Evolutionary conservation across 345 rosid species (phyloP), one percentile per base, ranked within the genome.

Genomic region (Rhodamnia rubescens): DNA sequence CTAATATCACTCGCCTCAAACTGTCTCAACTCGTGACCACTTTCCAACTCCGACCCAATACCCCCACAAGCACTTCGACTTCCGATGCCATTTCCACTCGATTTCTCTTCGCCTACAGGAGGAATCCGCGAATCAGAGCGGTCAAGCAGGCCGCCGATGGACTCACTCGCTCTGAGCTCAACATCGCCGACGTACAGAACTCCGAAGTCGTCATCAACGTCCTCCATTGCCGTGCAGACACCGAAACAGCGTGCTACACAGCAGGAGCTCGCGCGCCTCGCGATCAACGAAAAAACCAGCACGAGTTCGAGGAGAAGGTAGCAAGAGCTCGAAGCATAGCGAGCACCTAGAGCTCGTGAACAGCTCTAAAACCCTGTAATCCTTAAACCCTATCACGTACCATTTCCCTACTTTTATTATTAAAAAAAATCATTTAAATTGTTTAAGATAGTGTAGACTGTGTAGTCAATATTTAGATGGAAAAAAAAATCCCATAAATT

Each of bases 161-260:
- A 83, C 56, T 89, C 84, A 81, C 59, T 89, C 56, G 90, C 90
- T 84, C 52, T 92, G 86, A 82, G 83, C 86, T 89, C 93, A 40
- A 83, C 14, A 22, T 69, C 92, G 64, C 92, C 94, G 7, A 90
- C 90, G 88, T 95, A 94, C 49, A 95, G 83, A 49, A 91, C 93
- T 40, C 95, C 95, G 55, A 93, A 94, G 88, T 93, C 96, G 81
- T 95, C 94, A 24, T 90, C 93, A 2, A 88, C 78, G 27, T 89
- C 87, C 82, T 92, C 92, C 93, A 93, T 93, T 85, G 8, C 36
- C 81, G 32, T 82, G 84, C 7, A 4, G 47, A 69, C 47, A 26
- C 1, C 26, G 44, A 40, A 36, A 22, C 12, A 69, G 36, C 69
- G 20, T 12, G 69, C 18, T n/a, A 59, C 36, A 6, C 36, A n/a